Conservation (phyloP, 2,329 filamentous ascomycete genomes). For the Fusarium sp. region DNA sequence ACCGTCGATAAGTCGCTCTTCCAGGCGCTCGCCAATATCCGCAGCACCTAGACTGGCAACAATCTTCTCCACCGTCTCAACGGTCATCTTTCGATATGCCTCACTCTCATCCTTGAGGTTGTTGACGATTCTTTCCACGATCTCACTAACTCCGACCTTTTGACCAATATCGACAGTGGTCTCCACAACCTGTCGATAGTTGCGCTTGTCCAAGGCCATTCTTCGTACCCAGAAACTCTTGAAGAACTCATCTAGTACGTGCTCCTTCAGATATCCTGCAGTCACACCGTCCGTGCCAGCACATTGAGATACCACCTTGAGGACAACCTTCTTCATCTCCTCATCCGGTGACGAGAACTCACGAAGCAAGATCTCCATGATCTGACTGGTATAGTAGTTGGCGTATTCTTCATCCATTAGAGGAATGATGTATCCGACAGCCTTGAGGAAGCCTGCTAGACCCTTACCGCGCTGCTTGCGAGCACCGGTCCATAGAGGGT, state of each 20-base stretch:
- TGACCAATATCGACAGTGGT: constrained; percentile 97
- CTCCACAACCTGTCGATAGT: constrained; percentile 97
- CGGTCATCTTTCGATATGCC: constrained; percentile 98
- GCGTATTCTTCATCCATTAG: constrained; percentile 99
- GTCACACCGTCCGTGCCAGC: constrained; percentile 95
- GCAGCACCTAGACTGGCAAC: constrained; percentile 93
- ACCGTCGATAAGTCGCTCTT: constrained; percentile 94
- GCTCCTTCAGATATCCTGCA: constrained; percentile 92
- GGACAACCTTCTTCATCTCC: constrained; percentile 99
- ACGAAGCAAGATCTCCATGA: constrained; percentile 97
- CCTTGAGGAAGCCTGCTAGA: constrained; percentile 94
- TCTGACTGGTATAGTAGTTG: constrained; percentile 98
- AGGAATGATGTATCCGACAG: constrained; percentile 97
- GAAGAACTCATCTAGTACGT: constrained; percentile 96
- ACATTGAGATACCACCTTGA: constrained; percentile 97
- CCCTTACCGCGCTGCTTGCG: constrained; percentile 97
- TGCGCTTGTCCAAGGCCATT: constrained; percentile 97
- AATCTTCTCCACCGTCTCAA: constrained; percentile 97
- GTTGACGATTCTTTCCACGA: constrained; percentile 90
- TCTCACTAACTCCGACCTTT: constrained; percentile 97
- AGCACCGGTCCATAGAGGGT: constrained; percentile 96
- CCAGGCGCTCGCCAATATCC: constrained; percentile 90
- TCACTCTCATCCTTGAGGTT: constrained; percentile 99
- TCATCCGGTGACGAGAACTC: constrained; percentile 98
- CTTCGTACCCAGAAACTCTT: constrained; percentile 98